Evolutionary conservation across 495 filamentous ascomycete species (phyloP), one percentile per base, ranked within the genome.

Genomic region (Trichoderma gamsii): DNA sequence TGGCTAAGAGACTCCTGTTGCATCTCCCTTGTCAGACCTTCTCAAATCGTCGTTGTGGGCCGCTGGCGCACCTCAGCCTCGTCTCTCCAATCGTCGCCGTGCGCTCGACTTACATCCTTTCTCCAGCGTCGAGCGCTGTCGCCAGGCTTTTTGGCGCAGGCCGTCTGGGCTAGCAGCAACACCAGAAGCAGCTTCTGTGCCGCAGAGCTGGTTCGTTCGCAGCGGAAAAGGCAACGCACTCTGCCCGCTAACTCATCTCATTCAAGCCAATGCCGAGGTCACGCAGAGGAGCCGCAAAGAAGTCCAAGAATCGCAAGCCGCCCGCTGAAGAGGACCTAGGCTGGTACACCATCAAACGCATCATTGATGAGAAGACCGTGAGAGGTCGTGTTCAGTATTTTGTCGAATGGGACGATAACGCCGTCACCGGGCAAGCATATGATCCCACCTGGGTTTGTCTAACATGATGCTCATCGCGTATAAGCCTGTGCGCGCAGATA

Each of bases 291-390:
- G 6, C 41, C 35, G 15, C 63, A 41, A 65, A 65, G 63, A 65
- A 65, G 21, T 32, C 35, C 63, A 65, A 65, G 27, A 35, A 23
- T 41, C 27, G 61, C 27, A 64, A 64, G 12, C 16, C 16, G 51
- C 23, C 61, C 29, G 63, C 63, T 15, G 32, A 32, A 11, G 16
- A 43, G n/a, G 63, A 27, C 63, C 15, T 0, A 41, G 35, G 41
- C 32, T 65, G 63, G 35, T 67, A 43, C n/a, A 29, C 29, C 32
- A 44, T 67, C 21, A 32, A 16, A 12, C 29, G 51, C 7, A 67
- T 67, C 23, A 11, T 67, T 29, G 66, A 63, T 41, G 66, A 67
- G 51, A 61, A n/a, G 51, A 67, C 51, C 52, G 18, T 8, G 23
- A 13, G 52, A 61, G 52, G 52, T 18, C 29, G 32, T 13, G 18